Percentiles rank a stretch among this genome's conserved stretches.
Evolutionary conservation across 805 yeast genomes (phyloP).

Genomic region (Maudiozyma pseudohumilis): DNA sequence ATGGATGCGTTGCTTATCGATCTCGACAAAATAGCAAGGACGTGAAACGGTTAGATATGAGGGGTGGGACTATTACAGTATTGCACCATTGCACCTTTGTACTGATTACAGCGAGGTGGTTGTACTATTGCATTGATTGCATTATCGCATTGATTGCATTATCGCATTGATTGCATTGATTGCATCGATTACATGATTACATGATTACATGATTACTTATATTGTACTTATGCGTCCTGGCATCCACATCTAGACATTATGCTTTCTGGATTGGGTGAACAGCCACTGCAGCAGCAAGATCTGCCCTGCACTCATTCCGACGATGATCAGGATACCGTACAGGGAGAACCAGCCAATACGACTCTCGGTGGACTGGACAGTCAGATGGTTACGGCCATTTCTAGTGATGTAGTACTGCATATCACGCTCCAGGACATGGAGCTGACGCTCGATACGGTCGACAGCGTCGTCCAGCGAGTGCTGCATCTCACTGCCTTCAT

Average conservation of each 20-base stretch:
- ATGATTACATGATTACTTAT: neutral
- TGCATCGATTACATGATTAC: neutral
- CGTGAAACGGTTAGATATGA: no score
- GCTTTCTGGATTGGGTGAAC: constrained; percentile 64
- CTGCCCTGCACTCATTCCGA: constrained; percentile 62
- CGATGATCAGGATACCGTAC: constrained; percentile 53
- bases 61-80: no score
- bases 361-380: constrained; percentile 55
- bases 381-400: constrained; percentile 79
- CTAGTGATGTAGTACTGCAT: constrained; percentile 82
- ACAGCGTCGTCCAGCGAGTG: constrained; percentile 33
- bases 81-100: neutral
- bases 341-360: constrained; percentile 59
- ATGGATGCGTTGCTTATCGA: neutral
- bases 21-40: neutral
- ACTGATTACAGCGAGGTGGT: neutral
- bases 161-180: neutral
- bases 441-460: constrained; percentile 47
- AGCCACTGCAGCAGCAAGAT: constrained; percentile 57
- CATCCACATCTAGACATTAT: constrained; percentile 36
- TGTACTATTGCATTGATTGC: neutral
- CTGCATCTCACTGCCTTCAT: constrained; percentile 15
- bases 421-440: constrained; percentile 45
- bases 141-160: neutral
- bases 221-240: neutral